phyloP scores from a whole-genome alignment of 345 rosid genomes.

The Pugionium cornutum region DNA sequence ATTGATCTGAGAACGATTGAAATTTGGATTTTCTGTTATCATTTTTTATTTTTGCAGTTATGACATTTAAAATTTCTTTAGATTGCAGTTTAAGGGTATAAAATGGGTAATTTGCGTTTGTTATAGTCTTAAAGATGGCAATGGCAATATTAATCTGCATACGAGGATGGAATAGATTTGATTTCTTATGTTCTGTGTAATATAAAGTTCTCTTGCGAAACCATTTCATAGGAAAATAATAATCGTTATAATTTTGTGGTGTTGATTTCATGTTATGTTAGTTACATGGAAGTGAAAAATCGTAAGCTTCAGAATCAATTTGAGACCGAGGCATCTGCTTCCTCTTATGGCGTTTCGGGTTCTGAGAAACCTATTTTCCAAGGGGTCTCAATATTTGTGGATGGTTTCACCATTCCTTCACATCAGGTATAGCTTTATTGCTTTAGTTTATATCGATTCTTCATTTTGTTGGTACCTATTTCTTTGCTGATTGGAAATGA shows the following conservation, averaged over 20 bases:
- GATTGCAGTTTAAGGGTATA: too few species aligned
- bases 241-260: background rate
- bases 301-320: slow-evolving; percentile 78
- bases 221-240: background rate
- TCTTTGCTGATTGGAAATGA: slow-evolving; percentile 4
- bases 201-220: background rate
- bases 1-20: slow-evolving; percentile 4
- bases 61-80: too few species aligned
- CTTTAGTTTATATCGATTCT: background rate
- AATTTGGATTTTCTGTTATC: background rate
- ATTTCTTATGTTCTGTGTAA: background rate
- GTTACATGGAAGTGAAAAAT: slow-evolving; percentile 86
- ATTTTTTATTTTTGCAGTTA: too few species aligned
- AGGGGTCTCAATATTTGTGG: slow-evolving; percentile 92
- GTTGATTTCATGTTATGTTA: slow-evolving; percentile 31
- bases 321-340: slow-evolving; percentile 56
- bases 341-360: slow-evolving; percentile 45
- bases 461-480: background rate
- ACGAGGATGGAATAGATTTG: slow-evolving; percentile 6
- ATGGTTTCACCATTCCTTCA: slow-evolving; percentile 89
- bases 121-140: background rate
- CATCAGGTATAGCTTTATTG: slow-evolving; percentile 58
- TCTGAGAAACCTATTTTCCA: slow-evolving; percentile 60
- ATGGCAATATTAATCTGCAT: background rate
- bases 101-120: background rate